Evolutionary conservation across 2,329 filamentous ascomycete genomes (phyloP), one percentile per base, ranked within the genome.

Genomic region (Phyllosticta paracitricarpa): DNA sequence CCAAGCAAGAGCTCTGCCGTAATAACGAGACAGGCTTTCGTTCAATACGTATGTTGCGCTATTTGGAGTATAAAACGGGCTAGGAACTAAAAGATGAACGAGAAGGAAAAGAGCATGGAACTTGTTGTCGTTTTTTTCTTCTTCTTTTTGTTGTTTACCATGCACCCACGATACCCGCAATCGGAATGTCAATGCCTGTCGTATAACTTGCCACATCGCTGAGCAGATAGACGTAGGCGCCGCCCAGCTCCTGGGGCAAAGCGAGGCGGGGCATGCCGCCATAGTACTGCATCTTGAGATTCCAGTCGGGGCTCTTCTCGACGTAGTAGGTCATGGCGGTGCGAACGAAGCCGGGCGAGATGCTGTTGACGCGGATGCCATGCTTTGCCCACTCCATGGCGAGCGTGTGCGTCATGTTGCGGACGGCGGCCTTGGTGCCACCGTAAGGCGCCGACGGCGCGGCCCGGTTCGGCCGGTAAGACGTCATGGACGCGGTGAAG

Each of bases 271-370:
- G 78, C 71, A 83, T 80, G 1, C 79, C 80, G 8, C 80, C 79
- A 65, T 82, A 82, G 66, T 82, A 82, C 68, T 80, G 77, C 65
- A 82, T 73, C 70, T 82, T 79, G 63, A 78, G 68, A 56, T 80
- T 76, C 77, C 78, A 82, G 63, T 82, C 80, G 0, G 76, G 73
- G 57, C 78, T 75, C 57, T 74, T 73, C 22, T 79, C 77, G 3
- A 81, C 75, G 67, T 76, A 81, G 66, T 80, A 79, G 2, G 77
- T 79, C 77, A 79, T 79, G 2, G 71, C 73, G 6, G 70, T 72
- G 61, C 64, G 66, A n/a, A 72, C 70, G 54, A 70, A 71, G 9
- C 70, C 70, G 9, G 70, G 70, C 54, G 65, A 68, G 55, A 72
- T 67, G 40, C 65, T 67, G 64, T 72, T 72, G 56, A 72, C 68